Conservation (phyloP, 192 early-diverging fungal genomes). For the Entophlyctis luteolus region DNA sequence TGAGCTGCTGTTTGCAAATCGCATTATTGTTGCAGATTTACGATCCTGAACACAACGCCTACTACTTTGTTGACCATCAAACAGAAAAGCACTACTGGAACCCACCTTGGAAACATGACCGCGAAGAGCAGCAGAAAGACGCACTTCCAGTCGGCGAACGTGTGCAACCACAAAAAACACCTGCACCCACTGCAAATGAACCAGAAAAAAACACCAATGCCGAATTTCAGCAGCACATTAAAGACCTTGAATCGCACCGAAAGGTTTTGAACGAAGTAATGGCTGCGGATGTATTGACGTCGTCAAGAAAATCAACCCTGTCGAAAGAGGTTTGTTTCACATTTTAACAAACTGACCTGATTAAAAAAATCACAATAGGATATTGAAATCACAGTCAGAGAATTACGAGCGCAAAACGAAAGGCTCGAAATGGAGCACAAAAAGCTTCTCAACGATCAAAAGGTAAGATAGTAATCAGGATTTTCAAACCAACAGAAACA, state of each 20-base stretch:
- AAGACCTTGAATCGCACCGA: conserved; percentile 13
- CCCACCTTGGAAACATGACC: conserved; percentile 28
- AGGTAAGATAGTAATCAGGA: too few species aligned
- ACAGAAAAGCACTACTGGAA: conserved; percentile 35
- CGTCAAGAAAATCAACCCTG: conserved; percentile 2
- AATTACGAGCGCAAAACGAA: conserved; percentile 6
- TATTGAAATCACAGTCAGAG: conserved; percentile 10
- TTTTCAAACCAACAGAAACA: too few species aligned
- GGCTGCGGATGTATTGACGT: background rate
- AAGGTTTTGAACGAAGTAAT: conserved; percentile 19
- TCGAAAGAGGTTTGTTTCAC: conserved; percentile 5
- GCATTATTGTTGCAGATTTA: too few species aligned
- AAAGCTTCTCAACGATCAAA: conserved; percentile 7
- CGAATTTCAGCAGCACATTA: conserved; percentile 9
- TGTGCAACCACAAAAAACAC: too few species aligned
- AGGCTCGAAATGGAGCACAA: conserved; percentile 20
- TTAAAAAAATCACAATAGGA: background rate
- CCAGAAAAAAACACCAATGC: conserved; percentile 3
- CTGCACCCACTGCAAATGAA: background rate
- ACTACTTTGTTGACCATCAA: conserved; percentile 33
- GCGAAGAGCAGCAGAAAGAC: conserved; percentile 22
- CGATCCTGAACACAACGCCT: conserved; percentile 19
- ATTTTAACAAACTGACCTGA: too few species aligned
- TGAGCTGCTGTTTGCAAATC: too few species aligned
- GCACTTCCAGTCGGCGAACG: too few species aligned